Evolutionary conservation across 257 asterid species (phyloP), one percentile per base, ranked within the genome.

Genomic region (Lavandula angustifolia): DNA sequence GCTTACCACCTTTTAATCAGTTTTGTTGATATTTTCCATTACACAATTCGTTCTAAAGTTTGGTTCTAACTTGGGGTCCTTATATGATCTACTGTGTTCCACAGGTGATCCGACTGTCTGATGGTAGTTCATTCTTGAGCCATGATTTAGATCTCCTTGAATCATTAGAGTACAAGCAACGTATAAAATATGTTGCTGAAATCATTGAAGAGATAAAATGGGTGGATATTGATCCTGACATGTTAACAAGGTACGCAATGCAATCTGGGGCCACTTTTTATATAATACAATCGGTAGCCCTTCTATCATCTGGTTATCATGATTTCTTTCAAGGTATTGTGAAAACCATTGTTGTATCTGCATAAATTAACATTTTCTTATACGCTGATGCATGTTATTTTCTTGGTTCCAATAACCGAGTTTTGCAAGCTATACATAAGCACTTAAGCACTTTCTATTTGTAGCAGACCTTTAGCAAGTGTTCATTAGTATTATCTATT

Each of bases 61-160:
- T 8, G 54, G 54, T 64, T 40, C 74, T 59, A 37, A 46, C 70
- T 42, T 42, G 18, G 42, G 37, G 54, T 33, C 38, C 71, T 56
- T 68, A 2, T 59, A 53, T 59, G 9, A 53, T 73, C 42, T 79
- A 69, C 54, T 56, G 53, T 70, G 65, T 71, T 72, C 53, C 37
- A 55, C 75, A 94, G 99, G 95, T 94, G 76, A 77, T 86, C 71
- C 78, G 61, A 64, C 83, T 87, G 42, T 60, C 54, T 40, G 89
- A 78, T 55, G 84, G 69, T 67, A 80, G 75, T 80, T 59, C 89
- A 55, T 80, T 94, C 80, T 62, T 87, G 80, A 90, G 92, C 80
- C 83, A 87, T 77, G 99, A 94, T 84, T 85, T 89, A 78, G 87
- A 78, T 71, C 97, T 94, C 75, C 86, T 94, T 48, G 96, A 94